phyloP scores from a whole-genome alignment of 306 rosid species.

The Gillenia trifoliata region DNA sequence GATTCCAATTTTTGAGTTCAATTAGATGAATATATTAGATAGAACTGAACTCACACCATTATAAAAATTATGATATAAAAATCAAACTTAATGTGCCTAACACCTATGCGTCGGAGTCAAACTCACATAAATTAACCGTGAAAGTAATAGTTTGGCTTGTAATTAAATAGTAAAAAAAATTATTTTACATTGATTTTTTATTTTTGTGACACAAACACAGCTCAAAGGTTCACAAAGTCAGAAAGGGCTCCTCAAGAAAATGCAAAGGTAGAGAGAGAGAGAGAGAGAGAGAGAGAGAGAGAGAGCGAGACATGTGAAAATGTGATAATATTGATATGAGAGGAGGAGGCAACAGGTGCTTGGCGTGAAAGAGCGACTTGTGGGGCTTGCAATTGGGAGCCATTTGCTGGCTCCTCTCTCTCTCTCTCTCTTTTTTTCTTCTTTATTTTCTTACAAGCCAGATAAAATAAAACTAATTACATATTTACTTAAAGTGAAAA shows the following conservation, averaged over 20 bases:
- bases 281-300: slow-evolving; percentile 1
- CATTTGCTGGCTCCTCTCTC: slow-evolving; percentile 8
- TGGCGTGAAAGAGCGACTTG: slow-evolving; percentile 48
- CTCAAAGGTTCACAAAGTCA: slow-evolving; percentile 20
- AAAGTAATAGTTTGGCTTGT: too few relatives aligned
- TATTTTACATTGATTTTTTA: not conserved
- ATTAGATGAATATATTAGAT: too few relatives aligned
- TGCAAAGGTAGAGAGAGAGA: not conserved
- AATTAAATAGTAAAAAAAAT: too few relatives aligned
- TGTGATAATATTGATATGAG: not conserved
- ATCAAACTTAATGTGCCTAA: too few relatives aligned
- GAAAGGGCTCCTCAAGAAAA: slow-evolving; percentile 11
- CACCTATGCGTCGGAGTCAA: too few relatives aligned
- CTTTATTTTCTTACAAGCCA: not conserved
- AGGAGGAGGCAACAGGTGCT: slow-evolving; percentile 32
- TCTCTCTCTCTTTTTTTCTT: not conserved
- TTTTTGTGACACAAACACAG: not conserved
- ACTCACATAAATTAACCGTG: too few relatives aligned
- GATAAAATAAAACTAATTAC: too few relatives aligned
- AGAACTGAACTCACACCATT: too few relatives aligned
- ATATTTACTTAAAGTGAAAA: too few relatives aligned
- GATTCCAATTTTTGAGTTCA: too few relatives aligned
- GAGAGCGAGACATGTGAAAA: slow-evolving; percentile 35
- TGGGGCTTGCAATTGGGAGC: slow-evolving; percentile 33
- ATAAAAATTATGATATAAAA: too few relatives aligned